Evolutionary conservation across 768 basidiomycete species (phyloP).

Genomic region (Rhodosporidiobolus sp.): DNA sequence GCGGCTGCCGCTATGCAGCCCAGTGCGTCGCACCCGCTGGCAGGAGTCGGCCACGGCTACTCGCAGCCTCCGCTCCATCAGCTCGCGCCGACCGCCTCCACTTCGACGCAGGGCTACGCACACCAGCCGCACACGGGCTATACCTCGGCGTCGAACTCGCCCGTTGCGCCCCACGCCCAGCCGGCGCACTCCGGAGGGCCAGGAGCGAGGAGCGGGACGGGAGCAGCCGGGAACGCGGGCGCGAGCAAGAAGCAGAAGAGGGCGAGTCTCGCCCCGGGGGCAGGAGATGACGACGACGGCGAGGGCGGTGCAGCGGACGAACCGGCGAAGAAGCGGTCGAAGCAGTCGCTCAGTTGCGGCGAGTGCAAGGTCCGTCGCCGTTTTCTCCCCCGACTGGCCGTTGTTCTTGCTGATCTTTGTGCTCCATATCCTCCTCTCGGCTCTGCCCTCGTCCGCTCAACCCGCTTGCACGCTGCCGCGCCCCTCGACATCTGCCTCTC

Average conservation of each 20-base stretch:
- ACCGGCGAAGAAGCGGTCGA: not conserved
- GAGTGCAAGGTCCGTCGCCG: conserved; percentile 38
- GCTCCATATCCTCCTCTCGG: too few species aligned
- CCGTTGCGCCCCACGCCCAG: not conserved
- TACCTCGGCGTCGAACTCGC: not conserved
- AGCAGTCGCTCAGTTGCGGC: conserved; percentile 19
- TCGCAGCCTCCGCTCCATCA: not conserved
- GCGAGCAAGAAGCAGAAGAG: not conserved
- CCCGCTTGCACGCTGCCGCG: too few species aligned
- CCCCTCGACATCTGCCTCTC: too few species aligned
- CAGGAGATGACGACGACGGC: not conserved
- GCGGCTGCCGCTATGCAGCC: not conserved
- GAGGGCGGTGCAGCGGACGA: not conserved
- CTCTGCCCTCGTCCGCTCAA: too few species aligned
- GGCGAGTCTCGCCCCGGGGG: not conserved
- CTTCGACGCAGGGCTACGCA: not conserved
- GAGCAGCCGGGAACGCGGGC: too few species aligned
- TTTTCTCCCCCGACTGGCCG: too few species aligned
- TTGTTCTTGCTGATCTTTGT: too few species aligned
- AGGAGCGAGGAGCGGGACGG: too few species aligned
- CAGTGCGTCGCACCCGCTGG: conserved; percentile 11
- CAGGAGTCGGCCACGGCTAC: conserved; percentile 15
- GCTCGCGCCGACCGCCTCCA: not conserved
- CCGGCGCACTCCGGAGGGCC: too few species aligned
- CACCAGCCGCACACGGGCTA: not conserved